A percentile compares a stretch with the other conserved stretches of the same genome.
phyloP scores from a whole-genome alignment of 495 filamentous ascomycete genomes.

The Penicillium cosmopolitanum region DNA sequence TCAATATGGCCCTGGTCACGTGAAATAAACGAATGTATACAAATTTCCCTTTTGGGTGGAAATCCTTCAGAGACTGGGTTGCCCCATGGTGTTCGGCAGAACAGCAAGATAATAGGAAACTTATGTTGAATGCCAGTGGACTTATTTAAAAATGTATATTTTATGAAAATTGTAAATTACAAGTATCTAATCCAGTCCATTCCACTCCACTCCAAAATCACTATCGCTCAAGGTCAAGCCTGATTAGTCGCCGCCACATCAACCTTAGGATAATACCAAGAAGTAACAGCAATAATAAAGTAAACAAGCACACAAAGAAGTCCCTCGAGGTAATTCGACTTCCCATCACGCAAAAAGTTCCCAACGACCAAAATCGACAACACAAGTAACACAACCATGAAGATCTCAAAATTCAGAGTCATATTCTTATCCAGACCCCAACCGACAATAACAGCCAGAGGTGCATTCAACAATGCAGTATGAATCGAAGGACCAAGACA shows the following conservation, averaged over 20 bases:
- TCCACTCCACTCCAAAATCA: neutral
- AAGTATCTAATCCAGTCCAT: neutral
- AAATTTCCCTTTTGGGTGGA: neutral
- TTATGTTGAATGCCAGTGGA: too few relatives aligned
- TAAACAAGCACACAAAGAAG: conserved; percentile 68
- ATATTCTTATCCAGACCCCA: conserved; percentile 77
- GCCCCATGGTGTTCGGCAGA: too few relatives aligned
- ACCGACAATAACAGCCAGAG: conserved; percentile 79
- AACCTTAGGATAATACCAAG: conserved; percentile 54
- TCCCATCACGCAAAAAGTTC: conserved; percentile 78
- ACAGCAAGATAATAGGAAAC: too few relatives aligned
- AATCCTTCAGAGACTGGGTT: neutral
- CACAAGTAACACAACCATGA: conserved; percentile 86
- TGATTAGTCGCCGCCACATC: conserved; percentile 30
- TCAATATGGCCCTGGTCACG: neutral
- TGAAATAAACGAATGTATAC: neutral
- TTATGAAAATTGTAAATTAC: too few relatives aligned
- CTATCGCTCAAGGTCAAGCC: conserved; percentile 7
- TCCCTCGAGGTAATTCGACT: conserved; percentile 81
- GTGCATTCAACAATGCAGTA: conserved; percentile 87
- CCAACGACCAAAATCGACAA: conserved; percentile 85
- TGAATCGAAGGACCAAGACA: conserved; percentile 88
- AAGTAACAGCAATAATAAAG: conserved; percentile 56
- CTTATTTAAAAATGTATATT: too few relatives aligned
- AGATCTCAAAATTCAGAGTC: conserved; percentile 84